Evolutionary conservation across 805 yeast genomes (phyloP), one percentile per base, ranked within the genome.

Genomic region (Nakazawaea anatomiae): DNA sequence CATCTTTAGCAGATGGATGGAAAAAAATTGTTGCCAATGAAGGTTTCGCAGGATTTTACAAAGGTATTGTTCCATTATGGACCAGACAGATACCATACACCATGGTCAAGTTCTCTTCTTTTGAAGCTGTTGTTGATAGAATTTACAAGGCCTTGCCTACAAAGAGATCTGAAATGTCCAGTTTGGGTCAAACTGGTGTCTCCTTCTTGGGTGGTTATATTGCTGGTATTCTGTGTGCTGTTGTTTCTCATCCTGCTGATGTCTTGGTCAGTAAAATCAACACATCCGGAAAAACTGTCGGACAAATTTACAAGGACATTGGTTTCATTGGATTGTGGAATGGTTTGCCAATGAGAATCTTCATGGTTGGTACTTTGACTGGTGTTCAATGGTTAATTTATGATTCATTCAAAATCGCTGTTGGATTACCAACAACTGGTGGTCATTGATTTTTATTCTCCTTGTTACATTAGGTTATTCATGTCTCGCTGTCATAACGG

Each of bases 171-270:
- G 83, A 87, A 53, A 89, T 87, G 75, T 72, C 88, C 10, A 68
- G 83, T 42, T 58, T 83, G 42, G 85, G 85, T 62, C 97, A 94
- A 71, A 92, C 97, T 27, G 96, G 97, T 47, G 96, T 94, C 40
- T 89, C 96, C 28, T 94, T 92, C 73, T 74, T 83, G 45, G 97
- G 96, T 68, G 98, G 99, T 66, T 92, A 92, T 73, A 80, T 92
- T 64, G 99, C 98, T 9, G 99, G 98, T 83, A 84, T 94, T 51
- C 81, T 91, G 73, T 92, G 97, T 75, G 98, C 99, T 6, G 73
- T 87, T 48, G 94, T 91, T 14, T 91, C 97, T 30, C 97, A 94
- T 68, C 99, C 99, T 25, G 98, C 98, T n/a, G 99, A 92, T 69
- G 97, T 92, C 35, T 85, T 94, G 96, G 98, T 92, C 29, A 87